phyloP scores from a whole-genome alignment of 331 rosid species.

The Dryas integrifolia region DNA sequence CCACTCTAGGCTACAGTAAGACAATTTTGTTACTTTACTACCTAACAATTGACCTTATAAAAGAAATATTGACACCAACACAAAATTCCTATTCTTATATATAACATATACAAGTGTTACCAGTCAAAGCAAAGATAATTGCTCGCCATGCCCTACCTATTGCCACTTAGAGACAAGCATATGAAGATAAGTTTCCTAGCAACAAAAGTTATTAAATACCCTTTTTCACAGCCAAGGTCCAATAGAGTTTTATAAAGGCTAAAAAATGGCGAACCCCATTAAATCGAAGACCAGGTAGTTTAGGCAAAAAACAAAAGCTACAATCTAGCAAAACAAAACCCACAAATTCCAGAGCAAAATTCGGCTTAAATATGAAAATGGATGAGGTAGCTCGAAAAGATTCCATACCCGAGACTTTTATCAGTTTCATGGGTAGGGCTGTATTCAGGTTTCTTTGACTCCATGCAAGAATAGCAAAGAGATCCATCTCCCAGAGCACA shows the following conservation, averaged over 20 bases:
- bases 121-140: not conserved
- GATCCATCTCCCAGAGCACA: conserved; percentile 52
- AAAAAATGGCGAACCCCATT: not conserved
- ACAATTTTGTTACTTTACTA: not conserved
- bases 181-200: not conserved
- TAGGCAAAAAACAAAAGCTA: not conserved
- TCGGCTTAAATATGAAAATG: not conserved
- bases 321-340: not conserved
- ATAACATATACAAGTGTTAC: not conserved
- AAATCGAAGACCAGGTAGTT: not conserved
- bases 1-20: not conserved
- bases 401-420: conserved; percentile 57
- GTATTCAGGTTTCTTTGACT: conserved; percentile 44
- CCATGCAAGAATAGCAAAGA: conserved; percentile 70
- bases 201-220: not conserved
- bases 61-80: not conserved
- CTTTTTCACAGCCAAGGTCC: not conserved
- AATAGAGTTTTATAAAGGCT: not conserved
- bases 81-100: not conserved
- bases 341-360: not conserved
- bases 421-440: conserved; percentile 27
- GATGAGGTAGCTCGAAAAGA: conserved; percentile 4
- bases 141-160: not conserved
- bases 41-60: conserved; percentile 6
- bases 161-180: not conserved